Conservation (phyloP, 495 filamentous ascomycete species). For the Xylaria bambusicola region DNA sequence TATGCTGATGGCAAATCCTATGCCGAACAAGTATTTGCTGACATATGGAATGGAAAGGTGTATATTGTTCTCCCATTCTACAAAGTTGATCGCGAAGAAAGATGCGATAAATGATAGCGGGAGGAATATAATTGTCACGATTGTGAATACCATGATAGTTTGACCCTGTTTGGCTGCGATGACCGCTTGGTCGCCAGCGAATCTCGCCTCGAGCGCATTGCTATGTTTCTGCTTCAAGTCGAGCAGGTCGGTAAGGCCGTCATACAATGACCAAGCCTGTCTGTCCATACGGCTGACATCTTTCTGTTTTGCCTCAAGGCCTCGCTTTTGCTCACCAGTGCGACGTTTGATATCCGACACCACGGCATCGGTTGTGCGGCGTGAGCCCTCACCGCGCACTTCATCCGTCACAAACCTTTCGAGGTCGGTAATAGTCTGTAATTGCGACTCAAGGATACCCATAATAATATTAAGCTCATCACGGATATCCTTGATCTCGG, state of each 20-base stretch:
- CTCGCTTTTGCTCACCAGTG: slow-evolving; percentile 61
- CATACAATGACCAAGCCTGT: slow-evolving; percentile 65
- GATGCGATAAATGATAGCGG: slow-evolving; percentile 68
- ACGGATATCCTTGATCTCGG: slow-evolving; percentile 71
- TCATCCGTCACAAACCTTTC: slow-evolving; percentile 51
- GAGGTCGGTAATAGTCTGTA: slow-evolving; percentile 55
- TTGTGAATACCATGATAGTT: slow-evolving; percentile 75
- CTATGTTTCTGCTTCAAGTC: slow-evolving; percentile 69
- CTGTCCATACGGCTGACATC: slow-evolving; percentile 70
- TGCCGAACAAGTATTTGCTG: slow-evolving; percentile 65
- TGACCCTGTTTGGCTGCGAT: slow-evolving; percentile 68
- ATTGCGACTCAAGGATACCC: slow-evolving; percentile 62
- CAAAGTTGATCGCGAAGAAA: slow-evolving; percentile 66
- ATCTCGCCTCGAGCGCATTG: slow-evolving; percentile 70
- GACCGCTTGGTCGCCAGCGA: slow-evolving; percentile 66
- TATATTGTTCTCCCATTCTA: slow-evolving; percentile 46
- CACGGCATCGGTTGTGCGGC: slow-evolving; percentile 35
- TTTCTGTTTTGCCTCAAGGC: slow-evolving; percentile 62
- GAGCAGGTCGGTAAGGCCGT: slow-evolving; percentile 62
- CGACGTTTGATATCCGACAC: slow-evolving; percentile 59
- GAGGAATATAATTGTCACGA: slow-evolving; percentile 70
- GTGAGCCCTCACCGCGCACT: slow-evolving; percentile 53
- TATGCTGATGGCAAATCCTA: slow-evolving; percentile 66
- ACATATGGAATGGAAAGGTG: slow-evolving; percentile 58
- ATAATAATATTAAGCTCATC: slow-evolving; percentile 74